A percentile compares a stretch with the other conserved stretches of the same genome.
phyloP scores from a whole-genome alignment of 768 basidiomycete species.

The Pseudohyphozyma bogoriensis region DNA sequence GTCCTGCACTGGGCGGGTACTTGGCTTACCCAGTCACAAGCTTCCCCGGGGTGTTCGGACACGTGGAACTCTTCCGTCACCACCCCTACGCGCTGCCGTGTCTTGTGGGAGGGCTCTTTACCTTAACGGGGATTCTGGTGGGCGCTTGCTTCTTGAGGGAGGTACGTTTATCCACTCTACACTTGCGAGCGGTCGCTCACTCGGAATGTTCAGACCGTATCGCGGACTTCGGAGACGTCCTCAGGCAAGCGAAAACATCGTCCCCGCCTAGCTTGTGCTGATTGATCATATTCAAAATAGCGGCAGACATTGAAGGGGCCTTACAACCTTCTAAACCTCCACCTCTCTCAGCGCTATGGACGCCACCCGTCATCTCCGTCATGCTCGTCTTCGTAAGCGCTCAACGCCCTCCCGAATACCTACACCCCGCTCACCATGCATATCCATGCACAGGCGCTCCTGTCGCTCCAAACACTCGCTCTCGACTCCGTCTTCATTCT shows the following conservation, averaged over 20 bases:
- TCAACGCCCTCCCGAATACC: no score
- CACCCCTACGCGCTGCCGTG: constrained; percentile 30
- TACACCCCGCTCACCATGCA: no score
- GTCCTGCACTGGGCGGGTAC: constrained; percentile 30
- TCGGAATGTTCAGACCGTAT: no score
- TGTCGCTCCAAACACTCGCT: constrained; percentile 21
- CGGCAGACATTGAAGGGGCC: no score
- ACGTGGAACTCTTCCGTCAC: not conserved
- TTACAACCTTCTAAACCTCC: not conserved
- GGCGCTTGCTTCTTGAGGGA: constrained; percentile 30
- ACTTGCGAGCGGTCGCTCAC: no score
- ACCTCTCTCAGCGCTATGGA: constrained; percentile 6
- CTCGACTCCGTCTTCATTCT: constrained; percentile 28
- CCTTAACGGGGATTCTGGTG: constrained; percentile 18
- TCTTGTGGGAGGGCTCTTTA: constrained; percentile 27
- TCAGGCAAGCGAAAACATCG: constrained; percentile 7
- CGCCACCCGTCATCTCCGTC: constrained; percentile 4
- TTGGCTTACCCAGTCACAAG: constrained; percentile 24
- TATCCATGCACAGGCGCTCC: constrained; percentile 15
- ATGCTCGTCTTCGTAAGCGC: constrained; percentile 12
- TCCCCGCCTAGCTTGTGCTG: not conserved
- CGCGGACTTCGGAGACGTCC: not conserved
- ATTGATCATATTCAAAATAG: no score
- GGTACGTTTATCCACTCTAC: no score
- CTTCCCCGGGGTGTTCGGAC: constrained; percentile 20